Evolutionary conservation across 176 grass and related monocot species (phyloP), one percentile per base, ranked within the genome.

Genomic region (Guadua angustifolia): DNA sequence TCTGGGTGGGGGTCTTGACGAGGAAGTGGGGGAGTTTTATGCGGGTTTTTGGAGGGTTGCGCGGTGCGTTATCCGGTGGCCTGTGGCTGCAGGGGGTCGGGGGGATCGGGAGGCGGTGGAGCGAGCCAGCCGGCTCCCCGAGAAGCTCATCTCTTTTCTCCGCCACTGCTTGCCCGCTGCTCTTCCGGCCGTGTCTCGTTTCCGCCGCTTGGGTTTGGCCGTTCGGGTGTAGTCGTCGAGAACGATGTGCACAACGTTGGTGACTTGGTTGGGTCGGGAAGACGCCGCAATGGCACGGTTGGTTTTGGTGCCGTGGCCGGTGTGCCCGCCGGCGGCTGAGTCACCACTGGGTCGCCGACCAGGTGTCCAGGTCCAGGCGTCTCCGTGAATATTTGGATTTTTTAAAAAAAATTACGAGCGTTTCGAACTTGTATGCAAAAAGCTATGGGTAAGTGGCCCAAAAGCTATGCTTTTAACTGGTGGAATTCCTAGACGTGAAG

Each of bases 131-230:
- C 25, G 25, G 50, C 40, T 45, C 80, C 55, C 69, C 12, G 21
- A 18, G 35, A 84, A 66, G 82, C 82, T 85, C 87, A 85, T 89
- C 87, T 76, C 70, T 62, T 87, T 79, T 75, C 60, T 75, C 81
- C 62, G 85, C 85, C 85, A 82, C 85, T 68, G 32, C 85, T 82
- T 51, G n/a, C 43, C 43, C 3, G 42, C 16, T 24, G 69, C 43
- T 16, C 43, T 45, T 4, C 55, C 21, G 2, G 19, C 58, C 58
- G 22, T 3, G 4, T 5, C 22, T 12, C 58, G 6, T 25, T 11
- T 25, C 58, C 58, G 58, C 49, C 29, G 29, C 29, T 29, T 29
- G 29, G 29, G 29, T 29, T 29, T 29, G 29, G 29, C 29, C 15
- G 15, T 19, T 53, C 2, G 50, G 50, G 50, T 19, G 51, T 53